Base-by-base conservation (phyloP, 2,329 filamentous ascomycete species). In the Beauveria sp. region DNA sequence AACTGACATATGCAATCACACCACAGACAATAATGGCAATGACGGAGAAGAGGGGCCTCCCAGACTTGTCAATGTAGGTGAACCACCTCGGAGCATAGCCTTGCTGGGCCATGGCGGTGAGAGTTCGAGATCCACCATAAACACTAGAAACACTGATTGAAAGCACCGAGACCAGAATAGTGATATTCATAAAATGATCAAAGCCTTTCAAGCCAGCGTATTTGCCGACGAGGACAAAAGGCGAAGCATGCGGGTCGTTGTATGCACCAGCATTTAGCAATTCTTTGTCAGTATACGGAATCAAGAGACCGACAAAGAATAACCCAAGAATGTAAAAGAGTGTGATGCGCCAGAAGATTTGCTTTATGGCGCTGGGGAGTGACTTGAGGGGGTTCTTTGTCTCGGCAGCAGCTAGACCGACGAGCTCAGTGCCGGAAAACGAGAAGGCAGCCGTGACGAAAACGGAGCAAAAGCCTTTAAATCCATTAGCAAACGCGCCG, bases 321-420 rank as follows among this genome's bases (percentile, higher is more conserved):
- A 84, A 74, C 42, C 79, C 79, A 3, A 83, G 72, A 52, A 84
- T 72, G 64, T 84, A 84, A 65, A 84, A 84, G 64, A 83, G 69
- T 0, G 78, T 81, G 63, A 83, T 83, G 66, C 81, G 79, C 80
- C 81, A 83, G 62, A 83, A 83, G 38, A 83, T 90, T 70, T 96
- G 91, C 77, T 95, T 96, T 68, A 93, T 87, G 5, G 92, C 92
- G 1, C 85, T 86, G 0, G 92, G 92, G 1, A 96, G 81, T 0
- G 87, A 84, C 69, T 89, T 86, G 61, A 84, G 81, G 0, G 89
- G 89, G 69, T 90, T 90, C 10, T 77, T 74, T 0, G 88, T 84
- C 72, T 92, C 89, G 7, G 87, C 88, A 1, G 88, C 88, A 3
- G 88, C 87, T 3, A 91, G 79, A 66, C 88, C 88, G n/a, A 91